Evolutionary conservation across 202 grass and related monocot species (phyloP), one percentile per base, ranked within the genome.

Genomic region (Schoenoplectus triqueter): DNA sequence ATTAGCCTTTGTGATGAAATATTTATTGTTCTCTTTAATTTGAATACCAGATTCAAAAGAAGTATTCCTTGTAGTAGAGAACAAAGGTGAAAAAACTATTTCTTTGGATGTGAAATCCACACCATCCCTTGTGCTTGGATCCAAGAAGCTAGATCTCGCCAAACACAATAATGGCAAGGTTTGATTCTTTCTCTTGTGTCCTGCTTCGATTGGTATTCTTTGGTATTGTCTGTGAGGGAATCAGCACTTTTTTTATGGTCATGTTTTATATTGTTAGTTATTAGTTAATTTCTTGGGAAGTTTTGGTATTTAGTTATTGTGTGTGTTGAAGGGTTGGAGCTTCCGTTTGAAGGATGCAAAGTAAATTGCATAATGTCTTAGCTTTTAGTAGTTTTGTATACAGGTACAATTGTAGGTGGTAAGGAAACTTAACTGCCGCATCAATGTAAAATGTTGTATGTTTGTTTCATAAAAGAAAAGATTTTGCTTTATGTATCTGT

Each of bases 41-140:
- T 69, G 31, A 64, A 6, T 87, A 84, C 81, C 92, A 97, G 92
- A 59, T 94, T 82, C 80, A 31, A 82, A 47, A 79, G 57, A 75
- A 64, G 13, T 90, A 66, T 86, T 62, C 76, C 57, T 97, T 82
- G 1, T 92, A 84, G 78, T 97, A 62, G 13, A 22, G 68, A 94
- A 94, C 87, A 73, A 78, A 52, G 89, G 87, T 7, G 62, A 91
- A 76, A 85, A 88, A 80, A 60, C 22, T 40, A 69, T 97, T 51
- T 54, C 54, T 0, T 66, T 94, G 49, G 44, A 72, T 47, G 15
- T 94, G 69, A 82, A 84, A 89, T 65, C 73, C 75, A 66, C 78
- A 18, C 69, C 84, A 63, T 74, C 59, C 86, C 56, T 86, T 61
- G 1, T 56, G 78, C 73, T 91, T 67, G 45, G 84, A 75, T 15